Evolutionary conservation across 371 early-diverging fungal genomes (phyloP).

Genomic region (Choanephora cucurbitarum): DNA sequence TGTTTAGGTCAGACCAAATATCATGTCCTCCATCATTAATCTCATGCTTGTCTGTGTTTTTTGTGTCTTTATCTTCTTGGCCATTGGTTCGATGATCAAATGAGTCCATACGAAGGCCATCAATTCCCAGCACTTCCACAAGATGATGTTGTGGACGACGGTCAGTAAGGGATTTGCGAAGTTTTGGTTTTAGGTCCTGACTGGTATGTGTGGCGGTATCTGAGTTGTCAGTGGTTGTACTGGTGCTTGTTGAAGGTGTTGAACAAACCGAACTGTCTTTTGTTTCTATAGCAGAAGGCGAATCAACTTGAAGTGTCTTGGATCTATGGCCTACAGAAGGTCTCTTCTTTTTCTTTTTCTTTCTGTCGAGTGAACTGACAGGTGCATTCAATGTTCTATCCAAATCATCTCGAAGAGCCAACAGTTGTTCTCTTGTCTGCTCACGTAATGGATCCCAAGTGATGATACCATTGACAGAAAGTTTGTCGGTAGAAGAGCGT

Average conservation of each 20-base stretch:
- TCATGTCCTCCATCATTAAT: conserved; percentile 3
- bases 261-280: conserved; percentile 17
- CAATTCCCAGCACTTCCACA: conserved; percentile 48
- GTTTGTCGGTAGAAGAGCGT: not conserved
- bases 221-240: not conserved
- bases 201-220: too few relatives aligned
- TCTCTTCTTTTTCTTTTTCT: conserved; percentile 8
- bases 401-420: conserved; percentile 30
- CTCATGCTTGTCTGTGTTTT: conserved; percentile 4
- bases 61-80: not conserved
- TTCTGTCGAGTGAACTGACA: too few relatives aligned
- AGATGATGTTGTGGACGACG: conserved; percentile 22
- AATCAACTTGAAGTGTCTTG: conserved; percentile 6
- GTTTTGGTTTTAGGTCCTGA: not conserved
- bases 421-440: conserved; percentile 28
- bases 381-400: conserved; percentile 14
- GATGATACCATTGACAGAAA: conserved; percentile 21
- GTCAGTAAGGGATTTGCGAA: conserved; percentile 19
- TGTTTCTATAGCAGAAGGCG: conserved; percentile 5
- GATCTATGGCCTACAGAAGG: conserved; percentile 15
- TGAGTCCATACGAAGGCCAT: conserved; percentile 36
- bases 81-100: conserved; percentile 1
- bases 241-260: conserved; percentile 4
- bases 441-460: conserved; percentile 37
- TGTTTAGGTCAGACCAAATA: conserved; percentile 35